Base-by-base conservation (phyloP, 305 asterid genomes). In the Solanum hybrid region DNA sequence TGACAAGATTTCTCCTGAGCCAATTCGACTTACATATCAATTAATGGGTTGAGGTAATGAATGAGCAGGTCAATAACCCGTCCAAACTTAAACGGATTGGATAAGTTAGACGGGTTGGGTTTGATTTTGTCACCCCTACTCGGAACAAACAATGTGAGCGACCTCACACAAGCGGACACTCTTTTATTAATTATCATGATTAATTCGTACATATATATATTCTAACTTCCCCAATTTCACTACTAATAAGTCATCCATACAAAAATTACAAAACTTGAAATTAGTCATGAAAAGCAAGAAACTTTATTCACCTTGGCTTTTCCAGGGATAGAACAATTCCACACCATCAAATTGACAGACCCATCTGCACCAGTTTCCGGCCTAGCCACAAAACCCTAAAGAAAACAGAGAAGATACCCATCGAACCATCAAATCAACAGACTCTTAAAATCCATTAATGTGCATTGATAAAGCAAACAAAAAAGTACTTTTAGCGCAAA, bases 241-340 rank as follows among this genome's bases (percentile, higher is more conserved):
- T 61, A 7, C 57, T 12, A n/a, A n/a, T 31, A 81, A 83, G 13
- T 34, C 22, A 39, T 27, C 17, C 70, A 10, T 39, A 36, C 37
- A 45, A 87, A 81, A 61, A 65, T 38, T 70, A 65, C 38, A 83
- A 79, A 88, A 77, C 15, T 26, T 11, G 2, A 24, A 0, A 41
- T 41, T 41, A 41, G 57, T 41, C 17, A 41, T 41, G 57, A 41
- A 41, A 41, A 41, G 57, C 57, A 41, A 41, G 57, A 41, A 41
- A 14, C 70, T 26, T 82, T 3, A 91, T 90, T 87, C 79, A 93
- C 94, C 90, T 91, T 93, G 1, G 88, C 65, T 85, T 93, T 93
- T 29, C 93, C 94, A 41, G 94, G 93, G 73, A 93, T 93, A 29
- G 91, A 77, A 76, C 93, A 92, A 70, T 93, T 89, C 93, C 94